Conservation (phyloP, 768 basidiomycete genomes). For the Pisolithus tinctorius region DNA sequence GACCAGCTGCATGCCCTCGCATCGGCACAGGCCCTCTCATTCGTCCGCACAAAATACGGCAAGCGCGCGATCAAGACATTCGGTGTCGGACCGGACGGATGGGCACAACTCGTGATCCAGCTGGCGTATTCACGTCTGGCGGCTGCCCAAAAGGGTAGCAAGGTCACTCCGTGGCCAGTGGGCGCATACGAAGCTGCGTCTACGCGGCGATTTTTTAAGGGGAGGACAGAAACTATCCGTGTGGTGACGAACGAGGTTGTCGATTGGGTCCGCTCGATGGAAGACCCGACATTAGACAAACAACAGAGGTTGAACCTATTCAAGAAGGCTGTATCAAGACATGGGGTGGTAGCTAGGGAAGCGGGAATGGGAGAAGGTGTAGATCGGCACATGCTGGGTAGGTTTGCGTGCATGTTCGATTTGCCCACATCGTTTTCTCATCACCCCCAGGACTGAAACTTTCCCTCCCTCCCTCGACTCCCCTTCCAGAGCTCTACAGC, state of each 20-base stretch:
- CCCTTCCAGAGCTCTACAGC: constrained; percentile 60
- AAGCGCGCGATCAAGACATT: constrained; percentile 82
- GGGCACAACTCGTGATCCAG: constrained; percentile 91
- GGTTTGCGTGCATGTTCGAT: constrained; percentile 38
- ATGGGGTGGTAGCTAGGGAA: constrained; percentile 56
- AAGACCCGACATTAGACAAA: constrained; percentile 35
- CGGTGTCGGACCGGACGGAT: constrained; percentile 88
- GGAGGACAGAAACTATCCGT: constrained; percentile 90
- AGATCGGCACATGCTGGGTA: constrained; percentile 85
- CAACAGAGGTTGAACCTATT: constrained; percentile 50
- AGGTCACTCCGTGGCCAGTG: constrained; percentile 42
- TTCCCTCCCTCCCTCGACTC: constrained; percentile 53
- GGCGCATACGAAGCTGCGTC: constrained; percentile 94
- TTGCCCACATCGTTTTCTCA: not conserved
- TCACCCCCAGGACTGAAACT: constrained; percentile 58
- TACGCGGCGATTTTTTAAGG: constrained; percentile 83
- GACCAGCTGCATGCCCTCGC: constrained; percentile 50
- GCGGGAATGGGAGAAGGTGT: constrained; percentile 69
- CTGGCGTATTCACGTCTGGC: constrained; percentile 77
- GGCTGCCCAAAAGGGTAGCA: constrained; percentile 16
- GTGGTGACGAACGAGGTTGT: constrained; percentile 74
- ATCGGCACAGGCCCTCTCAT: constrained; percentile 55
- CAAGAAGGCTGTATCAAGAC: constrained; percentile 53
- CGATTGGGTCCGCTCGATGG: constrained; percentile 73
- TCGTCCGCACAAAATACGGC: constrained; percentile 69